Base-by-base conservation (phyloP, 371 early-diverging fungal genomes). In the Rhizomucor miehei region DNA sequence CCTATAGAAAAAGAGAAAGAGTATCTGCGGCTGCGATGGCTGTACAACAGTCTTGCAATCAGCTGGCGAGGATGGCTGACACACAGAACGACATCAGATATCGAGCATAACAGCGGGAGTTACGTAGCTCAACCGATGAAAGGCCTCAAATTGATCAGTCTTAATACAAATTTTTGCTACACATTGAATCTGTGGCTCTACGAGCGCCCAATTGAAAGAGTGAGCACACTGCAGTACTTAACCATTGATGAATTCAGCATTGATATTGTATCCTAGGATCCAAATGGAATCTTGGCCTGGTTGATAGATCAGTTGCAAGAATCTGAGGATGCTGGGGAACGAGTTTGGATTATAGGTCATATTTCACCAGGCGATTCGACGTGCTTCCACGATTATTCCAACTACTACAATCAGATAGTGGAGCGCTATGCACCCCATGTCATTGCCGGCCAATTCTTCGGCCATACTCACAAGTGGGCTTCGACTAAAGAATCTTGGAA, bases 111-210 rank as follows among this genome's bases (percentile, higher is more conserved):
- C 37, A 73, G 65, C 34, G 85, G 80, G 11, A 79, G 78, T 39
- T 84, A 84, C 55, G 67, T 62, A 1, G 60, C 54, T 0, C 53
- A 67, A 29, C 82, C 82, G 17, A 29, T 60, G 1, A 59, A 62
- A 3, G 82, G 81, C 1, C 50, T 84, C 17, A 77, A 79, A 29
- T 49, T 84, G 36, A 78, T 84, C 54, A 79, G 83, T 25, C 59
- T 84, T n/a, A 84, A 84, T 48, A 84, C 80, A 21, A 84, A 82
- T 57, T 84, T 82, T 48, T 84, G 85, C 59, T 84, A 84, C 45
- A 74, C 60, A 11, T 25, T 77, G 44, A 82, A 84, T 65, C 79
- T 71, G 73, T 78, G 79, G 79, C 48, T 75, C 14, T 71, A 73
- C 59, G 66, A 75, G 48, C 48, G 58, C 10, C 69, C 73, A 6